Evolutionary conservation across 2,329 filamentous ascomycete species (phyloP).

Genomic region (Trichoderma breve): DNA sequence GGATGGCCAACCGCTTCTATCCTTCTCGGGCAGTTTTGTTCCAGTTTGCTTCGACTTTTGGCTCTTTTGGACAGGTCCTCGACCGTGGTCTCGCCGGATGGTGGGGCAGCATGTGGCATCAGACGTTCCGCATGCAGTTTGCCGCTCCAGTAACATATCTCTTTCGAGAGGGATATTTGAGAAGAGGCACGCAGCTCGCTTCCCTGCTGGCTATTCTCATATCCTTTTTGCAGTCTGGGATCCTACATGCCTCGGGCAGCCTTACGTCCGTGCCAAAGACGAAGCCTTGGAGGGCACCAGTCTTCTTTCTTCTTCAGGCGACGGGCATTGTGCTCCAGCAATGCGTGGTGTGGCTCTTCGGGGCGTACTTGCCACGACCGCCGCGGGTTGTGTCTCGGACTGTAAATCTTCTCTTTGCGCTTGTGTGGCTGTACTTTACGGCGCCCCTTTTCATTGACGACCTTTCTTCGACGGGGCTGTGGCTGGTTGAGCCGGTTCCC

Average conservation of each 20-base stretch:
- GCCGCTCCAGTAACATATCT: slow-evolving; percentile 56
- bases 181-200: slow-evolving; percentile 29
- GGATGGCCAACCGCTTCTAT: slow-evolving; percentile 49
- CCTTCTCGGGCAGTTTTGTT: slow-evolving; percentile 51
- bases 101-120: slow-evolving; percentile 90
- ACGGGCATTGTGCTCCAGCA: slow-evolving; percentile 63
- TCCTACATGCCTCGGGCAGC: slow-evolving; percentile 70
- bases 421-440: slow-evolving; percentile 68
- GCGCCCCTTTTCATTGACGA: slow-evolving; percentile 70
- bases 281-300: slow-evolving; percentile 51
- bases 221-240: slow-evolving; percentile 62
- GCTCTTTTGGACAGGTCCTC: slow-evolving; percentile 53
- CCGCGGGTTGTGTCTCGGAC: slow-evolving; percentile 48
- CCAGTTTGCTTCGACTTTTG: slow-evolving; percentile 55
- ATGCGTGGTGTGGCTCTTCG: slow-evolving; percentile 35
- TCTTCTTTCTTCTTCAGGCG: slow-evolving; percentile 72
- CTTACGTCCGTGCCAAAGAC: slow-evolving; percentile 58
- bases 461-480: slow-evolving; percentile 69
- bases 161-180: slow-evolving; percentile 39
- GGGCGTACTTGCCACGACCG: slow-evolving; percentile 33
- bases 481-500: slow-evolving; percentile 80
- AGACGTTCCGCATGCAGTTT: slow-evolving; percentile 77
- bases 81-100: slow-evolving; percentile 73
- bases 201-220: slow-evolving; percentile 33
- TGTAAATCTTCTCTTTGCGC: slow-evolving; percentile 61